Evolutionary conservation across 2,329 filamentous ascomycete species (phyloP).

Genomic region (Stenocarpella maydis): DNA sequence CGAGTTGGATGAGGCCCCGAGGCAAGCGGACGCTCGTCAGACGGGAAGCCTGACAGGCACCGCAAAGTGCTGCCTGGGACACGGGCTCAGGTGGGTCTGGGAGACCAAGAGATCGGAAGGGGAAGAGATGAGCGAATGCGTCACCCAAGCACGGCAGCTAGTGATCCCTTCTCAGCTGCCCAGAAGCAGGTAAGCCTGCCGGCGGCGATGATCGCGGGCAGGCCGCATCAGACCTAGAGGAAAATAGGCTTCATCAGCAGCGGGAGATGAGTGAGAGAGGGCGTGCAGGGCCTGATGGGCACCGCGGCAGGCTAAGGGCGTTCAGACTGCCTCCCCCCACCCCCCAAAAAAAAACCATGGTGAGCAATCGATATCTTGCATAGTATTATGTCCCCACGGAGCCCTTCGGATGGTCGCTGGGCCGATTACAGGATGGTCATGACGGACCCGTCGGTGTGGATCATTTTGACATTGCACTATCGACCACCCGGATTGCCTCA

Average conservation of each 20-base stretch:
- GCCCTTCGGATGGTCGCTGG: constrained; percentile 3
- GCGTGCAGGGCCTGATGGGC: neutral
- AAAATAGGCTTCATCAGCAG: neutral
- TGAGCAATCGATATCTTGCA: neutral
- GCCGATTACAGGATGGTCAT: constrained; percentile 11
- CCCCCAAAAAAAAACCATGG: neutral
- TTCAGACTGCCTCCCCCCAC: no score
- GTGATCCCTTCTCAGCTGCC: constrained; percentile 20
- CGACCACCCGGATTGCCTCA: constrained; percentile 20
- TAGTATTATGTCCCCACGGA: no score
- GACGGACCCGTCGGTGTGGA: constrained; percentile 17
- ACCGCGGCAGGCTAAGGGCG: neutral
- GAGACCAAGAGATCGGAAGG: no score
- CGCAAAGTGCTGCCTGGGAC: constrained; percentile 18
- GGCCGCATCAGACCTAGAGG: constrained; percentile 4
- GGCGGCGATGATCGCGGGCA: neutral
- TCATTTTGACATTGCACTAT: constrained; percentile 22
- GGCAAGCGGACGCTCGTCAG: constrained; percentile 1
- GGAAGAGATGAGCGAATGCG: neutral
- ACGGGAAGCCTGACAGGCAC: neutral
- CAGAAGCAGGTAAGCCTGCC: neutral
- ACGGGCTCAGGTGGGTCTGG: neutral
- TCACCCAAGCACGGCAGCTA: neutral
- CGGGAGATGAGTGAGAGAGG: constrained; percentile 19
- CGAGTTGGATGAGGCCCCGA: neutral